phyloP scores from a whole-genome alignment of 1,284 basidiomycete genomes.

The Sanghuangporus baumii region DNA sequence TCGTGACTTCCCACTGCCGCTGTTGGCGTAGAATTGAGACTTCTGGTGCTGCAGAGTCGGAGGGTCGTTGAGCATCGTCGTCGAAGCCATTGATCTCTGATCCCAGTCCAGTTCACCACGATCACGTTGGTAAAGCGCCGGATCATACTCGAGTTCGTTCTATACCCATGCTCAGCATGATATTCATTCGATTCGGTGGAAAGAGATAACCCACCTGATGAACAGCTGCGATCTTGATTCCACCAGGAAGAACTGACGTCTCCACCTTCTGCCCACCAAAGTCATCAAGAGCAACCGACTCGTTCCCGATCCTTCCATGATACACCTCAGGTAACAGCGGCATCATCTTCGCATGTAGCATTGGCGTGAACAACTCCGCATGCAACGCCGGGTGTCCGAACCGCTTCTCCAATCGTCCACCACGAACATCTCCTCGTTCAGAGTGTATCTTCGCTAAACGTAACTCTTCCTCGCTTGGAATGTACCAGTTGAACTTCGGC shows the following conservation, averaged over 20 bases:
- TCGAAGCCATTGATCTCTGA: constrained; percentile 59
- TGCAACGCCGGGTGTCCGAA: constrained; percentile 85
- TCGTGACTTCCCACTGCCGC: background rate
- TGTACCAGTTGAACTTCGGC: constrained; percentile 73
- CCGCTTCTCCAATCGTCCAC: constrained; percentile 71
- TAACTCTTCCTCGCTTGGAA: constrained; percentile 67
- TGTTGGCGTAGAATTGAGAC: constrained; percentile 34
- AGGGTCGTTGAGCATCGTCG: constrained; percentile 39
- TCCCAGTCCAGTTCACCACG: constrained; percentile 81
- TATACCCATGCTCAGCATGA: constrained; percentile 23
- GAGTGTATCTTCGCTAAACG: constrained; percentile 67
- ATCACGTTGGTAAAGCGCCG: constrained; percentile 65
- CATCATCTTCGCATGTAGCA: constrained; percentile 84
- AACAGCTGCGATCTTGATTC: constrained; percentile 73
- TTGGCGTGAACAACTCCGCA: constrained; percentile 77
- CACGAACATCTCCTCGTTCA: constrained; percentile 58
- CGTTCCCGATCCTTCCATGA: constrained; percentile 59
- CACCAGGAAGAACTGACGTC: constrained; percentile 64
- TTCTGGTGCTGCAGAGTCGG: constrained; percentile 34
- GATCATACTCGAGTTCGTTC: constrained; percentile 74
- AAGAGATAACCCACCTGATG: constrained; percentile 45
- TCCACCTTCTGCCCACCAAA: constrained; percentile 72
- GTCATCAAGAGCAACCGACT: constrained; percentile 61
- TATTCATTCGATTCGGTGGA: background rate
- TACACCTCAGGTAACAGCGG: constrained; percentile 70